phyloP scores from a whole-genome alignment of 352 stramenopile species.

The Phytophthora litchii region DNA sequence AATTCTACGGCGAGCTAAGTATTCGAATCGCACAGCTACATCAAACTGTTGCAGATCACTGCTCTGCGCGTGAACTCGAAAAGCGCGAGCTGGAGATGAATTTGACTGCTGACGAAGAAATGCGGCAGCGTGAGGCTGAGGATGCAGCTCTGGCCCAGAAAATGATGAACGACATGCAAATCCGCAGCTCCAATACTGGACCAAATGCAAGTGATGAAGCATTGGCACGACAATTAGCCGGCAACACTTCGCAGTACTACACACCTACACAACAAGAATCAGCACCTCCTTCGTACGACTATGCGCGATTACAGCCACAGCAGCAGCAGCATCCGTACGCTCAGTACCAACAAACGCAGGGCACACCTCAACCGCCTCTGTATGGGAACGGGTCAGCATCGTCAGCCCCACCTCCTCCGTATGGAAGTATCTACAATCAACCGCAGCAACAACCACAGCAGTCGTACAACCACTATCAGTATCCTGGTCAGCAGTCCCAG shows the following conservation, averaged over 20 bases:
- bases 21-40: slow-evolving; percentile 63
- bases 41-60: slow-evolving; percentile 80
- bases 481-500: slow-evolving; percentile 42
- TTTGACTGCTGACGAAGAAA: slow-evolving; percentile 59
- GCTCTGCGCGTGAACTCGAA: slow-evolving; percentile 67
- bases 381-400: slow-evolving; percentile 38
- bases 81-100: slow-evolving; percentile 77
- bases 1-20: slow-evolving; percentile 70
- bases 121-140: slow-evolving; percentile 50
- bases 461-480: slow-evolving; percentile 48
- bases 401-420: slow-evolving; percentile 39
- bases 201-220: slow-evolving; percentile 50
- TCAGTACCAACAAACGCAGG: slow-evolving; percentile 46
- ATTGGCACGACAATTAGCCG: slow-evolving; percentile 61
- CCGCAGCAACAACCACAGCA: slow-evolving; percentile 34
- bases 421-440: slow-evolving; percentile 53
- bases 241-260: slow-evolving; percentile 51
- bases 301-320: slow-evolving; percentile 37
- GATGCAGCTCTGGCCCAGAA: slow-evolving; percentile 66
- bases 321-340: slow-evolving; percentile 46
- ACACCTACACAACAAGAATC: slow-evolving; percentile 22
- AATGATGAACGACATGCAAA: slow-evolving; percentile 75
- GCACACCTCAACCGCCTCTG: slow-evolving; percentile 10
- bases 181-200: slow-evolving; percentile 30
- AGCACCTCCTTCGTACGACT: slow-evolving; percentile 45